These are phyloP conservation scores for Rhynchosporium agropyri DNA, from an alignment of 2,329 filamentous ascomycete species.

Conservation along the genomic window DNA sequence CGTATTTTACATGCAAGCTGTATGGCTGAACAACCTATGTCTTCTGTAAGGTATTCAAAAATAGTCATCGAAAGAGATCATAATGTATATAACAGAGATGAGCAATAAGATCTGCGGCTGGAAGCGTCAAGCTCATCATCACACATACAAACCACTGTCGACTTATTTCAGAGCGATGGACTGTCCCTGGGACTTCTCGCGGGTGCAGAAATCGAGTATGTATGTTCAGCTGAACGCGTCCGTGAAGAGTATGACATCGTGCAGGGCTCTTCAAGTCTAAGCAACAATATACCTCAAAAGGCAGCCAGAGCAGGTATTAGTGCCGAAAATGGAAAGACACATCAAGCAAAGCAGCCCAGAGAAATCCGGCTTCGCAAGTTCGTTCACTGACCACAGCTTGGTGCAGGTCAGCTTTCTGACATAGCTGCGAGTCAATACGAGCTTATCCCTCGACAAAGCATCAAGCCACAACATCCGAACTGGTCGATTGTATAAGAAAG, in stretches of 20 bases:
- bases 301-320: no score
- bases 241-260: no score
- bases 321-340: no score
- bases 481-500: not conserved
- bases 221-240: no score
- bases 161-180: no score
- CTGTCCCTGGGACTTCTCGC: no score
- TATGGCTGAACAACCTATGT: not conserved
- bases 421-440: not conserved
- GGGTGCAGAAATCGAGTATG: no score
- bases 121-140: no score
- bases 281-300: no score
- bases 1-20: not conserved
- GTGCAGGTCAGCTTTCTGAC: not conserved
- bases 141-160: no score
- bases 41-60: not conserved
- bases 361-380: slow-evolving; percentile 13
- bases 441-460: not conserved
- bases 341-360: not conserved
- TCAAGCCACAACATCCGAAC: not conserved
- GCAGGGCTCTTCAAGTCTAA: no score
- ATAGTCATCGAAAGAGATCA: no score
- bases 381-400: not conserved
- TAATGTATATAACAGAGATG: slow-evolving; percentile 4
- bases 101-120: not conserved